These are phyloP conservation scores for Trichocladium uniseriatum DNA, from an alignment of 495 filamentous ascomycete genomes.

Conservation along the genomic window DNA sequence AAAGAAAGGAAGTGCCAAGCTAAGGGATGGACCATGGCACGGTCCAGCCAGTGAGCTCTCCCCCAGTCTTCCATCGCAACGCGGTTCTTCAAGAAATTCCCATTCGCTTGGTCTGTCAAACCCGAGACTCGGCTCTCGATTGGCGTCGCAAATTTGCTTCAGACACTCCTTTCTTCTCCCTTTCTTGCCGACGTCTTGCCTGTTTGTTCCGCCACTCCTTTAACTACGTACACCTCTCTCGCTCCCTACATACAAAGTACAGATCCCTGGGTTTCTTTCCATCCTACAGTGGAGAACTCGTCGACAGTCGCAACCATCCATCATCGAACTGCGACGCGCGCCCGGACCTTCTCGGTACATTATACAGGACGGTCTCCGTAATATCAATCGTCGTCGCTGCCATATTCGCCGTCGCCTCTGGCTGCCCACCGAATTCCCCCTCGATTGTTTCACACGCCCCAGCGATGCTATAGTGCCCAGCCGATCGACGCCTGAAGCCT, in stretches of 20 bases:
- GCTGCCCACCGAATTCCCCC: background rate
- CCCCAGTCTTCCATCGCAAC: background rate
- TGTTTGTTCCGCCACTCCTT: background rate
- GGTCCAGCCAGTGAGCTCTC: conserved; percentile 8
- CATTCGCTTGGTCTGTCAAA: conserved; percentile 2
- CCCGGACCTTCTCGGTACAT: conserved; percentile 16
- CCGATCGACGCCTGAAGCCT: conserved; percentile 2
- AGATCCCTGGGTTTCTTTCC: background rate
- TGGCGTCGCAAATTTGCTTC: conserved; percentile 4
- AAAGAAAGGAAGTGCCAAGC: conserved; percentile 8
- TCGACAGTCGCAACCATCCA: background rate
- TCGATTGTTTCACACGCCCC: background rate
- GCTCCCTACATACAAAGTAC: too few relatives aligned
- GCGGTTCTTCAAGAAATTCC: background rate
- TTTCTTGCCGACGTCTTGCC: background rate
- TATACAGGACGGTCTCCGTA: background rate
- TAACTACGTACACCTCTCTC: background rate
- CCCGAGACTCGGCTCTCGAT: background rate
- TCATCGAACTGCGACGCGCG: conserved; percentile 9
- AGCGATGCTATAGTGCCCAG: conserved; percentile 7
- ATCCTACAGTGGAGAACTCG: background rate
- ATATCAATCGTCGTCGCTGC: background rate
- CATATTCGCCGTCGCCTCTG: background rate
- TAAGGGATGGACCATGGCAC: background rate
- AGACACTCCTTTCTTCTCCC: conserved; percentile 6